Base-by-base conservation (phyloP, 2,329 filamentous ascomycete species). In the Xylaria sp. region DNA sequence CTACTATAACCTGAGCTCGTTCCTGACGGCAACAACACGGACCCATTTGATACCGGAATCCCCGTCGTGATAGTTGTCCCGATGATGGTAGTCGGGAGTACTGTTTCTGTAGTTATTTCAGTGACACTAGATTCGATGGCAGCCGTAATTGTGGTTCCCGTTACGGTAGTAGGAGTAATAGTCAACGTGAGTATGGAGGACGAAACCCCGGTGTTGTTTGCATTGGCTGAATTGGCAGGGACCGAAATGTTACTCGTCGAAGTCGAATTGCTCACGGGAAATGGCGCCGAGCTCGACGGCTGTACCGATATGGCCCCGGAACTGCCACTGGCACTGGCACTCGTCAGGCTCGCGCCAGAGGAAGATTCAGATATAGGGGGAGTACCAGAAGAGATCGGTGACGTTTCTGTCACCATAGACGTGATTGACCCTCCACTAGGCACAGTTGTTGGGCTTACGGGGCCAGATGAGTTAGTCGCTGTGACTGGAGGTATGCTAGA, bases 251-350 rank as follows among this genome's bases (percentile, higher is more conserved):
- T 59, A 9, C 10, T 54, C 2, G 40, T 49, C 36, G 49, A n/a
- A 13, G 68, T 74, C n/a, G 65, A 65, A 28, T 72, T 72, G 4
- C 59, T 59, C 46, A 69, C 38, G 5, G 71, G 67, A 65, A 61
- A 69, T 38, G 67, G 62, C n/a, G 58, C 48, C 49, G 69, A 60
- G 36, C 42, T 60, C n/a, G 57, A 56, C 42, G 69, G 36, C 46
- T 38, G 48, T 44, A 56, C 26, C 49, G 59, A 56, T 66, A 63
- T 11, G 46, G 66, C 20, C 56, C 69, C 56, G 58, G 63, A 59
- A 49, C 44, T 54, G 36, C 58, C 58, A 59, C 62, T 63, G 58
- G 48, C 63, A 57, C 64, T 70, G 58, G 48, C 63, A 57, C 64
- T 70, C 46, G 67, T 63, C 51, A 65, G 62, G 49, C 51, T 69